Conservation (phyloP, 2,329 filamentous ascomycete species). For the Lachnellula occidentalis region DNA sequence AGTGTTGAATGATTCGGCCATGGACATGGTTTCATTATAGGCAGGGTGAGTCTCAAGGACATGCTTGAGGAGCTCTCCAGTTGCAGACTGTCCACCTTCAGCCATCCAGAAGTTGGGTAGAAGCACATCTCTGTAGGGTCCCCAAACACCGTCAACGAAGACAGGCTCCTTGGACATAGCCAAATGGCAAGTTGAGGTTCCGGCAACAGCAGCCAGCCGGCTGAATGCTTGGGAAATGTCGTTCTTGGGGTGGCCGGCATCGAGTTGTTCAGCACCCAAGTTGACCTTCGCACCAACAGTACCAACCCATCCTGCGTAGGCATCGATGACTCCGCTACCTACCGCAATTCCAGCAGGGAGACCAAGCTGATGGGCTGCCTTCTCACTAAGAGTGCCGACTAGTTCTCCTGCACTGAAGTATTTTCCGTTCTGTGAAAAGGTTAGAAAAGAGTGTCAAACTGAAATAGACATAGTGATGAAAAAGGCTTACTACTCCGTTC, state of each 20-base stretch:
- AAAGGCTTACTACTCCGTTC: slow-evolving; percentile 78
- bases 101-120: slow-evolving; percentile 94
- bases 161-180: slow-evolving; percentile 92
- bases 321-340: slow-evolving; percentile 94
- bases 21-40: slow-evolving; percentile 71
- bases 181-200: slow-evolving; percentile 94
- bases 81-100: slow-evolving; percentile 94
- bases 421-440: slow-evolving; percentile 66
- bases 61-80: slow-evolving; percentile 88
- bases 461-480: slow-evolving; percentile 11
- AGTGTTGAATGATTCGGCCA: slow-evolving; percentile 74
- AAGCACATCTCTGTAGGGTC: slow-evolving; percentile 90
- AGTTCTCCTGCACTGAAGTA: slow-evolving; percentile 90
- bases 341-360: slow-evolving; percentile 84
- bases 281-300: slow-evolving; percentile 96
- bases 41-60: slow-evolving; percentile 93
- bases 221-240: slow-evolving; percentile 91
- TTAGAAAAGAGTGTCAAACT: slow-evolving; percentile 16
- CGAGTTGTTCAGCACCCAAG: slow-evolving; percentile 61
- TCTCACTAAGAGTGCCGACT: slow-evolving; percentile 77
- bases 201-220: slow-evolving; percentile 86
- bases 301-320: slow-evolving; percentile 97
- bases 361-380: slow-evolving; percentile 77
- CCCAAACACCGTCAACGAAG: slow-evolving; percentile 95
- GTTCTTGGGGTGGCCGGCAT: slow-evolving; percentile 65